Evolutionary conservation across 345 rosid species (phyloP).

Genomic region (Populus pruinosa): DNA sequence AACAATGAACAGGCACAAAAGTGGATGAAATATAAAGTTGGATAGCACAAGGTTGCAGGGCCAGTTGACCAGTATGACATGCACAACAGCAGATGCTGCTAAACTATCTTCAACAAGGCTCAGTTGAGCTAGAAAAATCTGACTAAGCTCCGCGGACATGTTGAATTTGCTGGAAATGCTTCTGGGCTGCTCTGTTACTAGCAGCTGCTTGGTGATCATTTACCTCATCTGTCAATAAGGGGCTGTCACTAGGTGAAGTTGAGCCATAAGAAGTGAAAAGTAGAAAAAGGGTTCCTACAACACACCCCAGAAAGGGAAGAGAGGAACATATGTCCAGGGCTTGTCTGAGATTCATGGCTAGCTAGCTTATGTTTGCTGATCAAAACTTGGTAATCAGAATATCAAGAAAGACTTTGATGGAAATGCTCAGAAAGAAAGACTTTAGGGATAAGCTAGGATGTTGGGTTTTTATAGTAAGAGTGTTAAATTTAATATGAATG

Average conservation of each 20-base stretch:
- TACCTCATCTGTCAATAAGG: not conserved
- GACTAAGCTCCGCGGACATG: conserved; percentile 10
- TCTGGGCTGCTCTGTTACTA: conserved; percentile 12
- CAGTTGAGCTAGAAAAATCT: not conserved
- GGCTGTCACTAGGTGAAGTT: not conserved
- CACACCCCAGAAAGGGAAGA: conserved; percentile 19
- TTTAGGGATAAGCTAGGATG: not conserved
- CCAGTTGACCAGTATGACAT: not conserved
- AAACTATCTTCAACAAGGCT: not conserved
- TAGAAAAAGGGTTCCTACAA: not conserved
- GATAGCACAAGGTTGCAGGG: not conserved
- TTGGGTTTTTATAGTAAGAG: not conserved
- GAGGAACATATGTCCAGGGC: conserved; percentile 8
- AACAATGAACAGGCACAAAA: not conserved
- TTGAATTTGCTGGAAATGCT: conserved; percentile 23
- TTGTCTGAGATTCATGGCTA: conserved; percentile 15
- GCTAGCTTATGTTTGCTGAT: not conserved
- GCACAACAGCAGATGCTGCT: not conserved
- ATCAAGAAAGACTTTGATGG: not conserved
- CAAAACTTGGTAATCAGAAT: not conserved
- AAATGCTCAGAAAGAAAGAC: not conserved
- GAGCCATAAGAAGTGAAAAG: not conserved
- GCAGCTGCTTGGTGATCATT: conserved; percentile 1
- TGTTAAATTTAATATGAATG: not conserved
- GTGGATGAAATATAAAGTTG: not conserved